A percentile compares a stretch with the other conserved stretches of the same genome.
phyloP scores from a whole-genome alignment of 2,329 filamentous ascomycete species.

The Aureobasidium vineae region DNA sequence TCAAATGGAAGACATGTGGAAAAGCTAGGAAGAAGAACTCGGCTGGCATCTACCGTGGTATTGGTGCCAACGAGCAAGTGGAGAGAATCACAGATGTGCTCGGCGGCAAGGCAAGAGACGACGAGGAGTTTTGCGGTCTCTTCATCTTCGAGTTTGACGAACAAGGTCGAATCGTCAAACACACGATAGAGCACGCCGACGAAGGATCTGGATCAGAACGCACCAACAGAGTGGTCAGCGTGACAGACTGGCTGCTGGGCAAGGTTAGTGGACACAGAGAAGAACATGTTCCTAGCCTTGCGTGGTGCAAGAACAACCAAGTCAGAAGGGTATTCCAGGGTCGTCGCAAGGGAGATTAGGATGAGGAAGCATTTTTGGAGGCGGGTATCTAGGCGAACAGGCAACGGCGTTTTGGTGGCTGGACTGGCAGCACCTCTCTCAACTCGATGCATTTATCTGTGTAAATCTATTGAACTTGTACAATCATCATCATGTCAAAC shows the following conservation, averaged over 20 bases:
- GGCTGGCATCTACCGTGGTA: slow-evolving; percentile 46
- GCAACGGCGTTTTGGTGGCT: slow-evolving; percentile 19
- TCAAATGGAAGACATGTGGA: slow-evolving; percentile 77
- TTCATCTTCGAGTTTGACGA: slow-evolving; percentile 96
- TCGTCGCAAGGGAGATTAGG: not conserved
- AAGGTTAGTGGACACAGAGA: slow-evolving; percentile 60
- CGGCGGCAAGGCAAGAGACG: slow-evolving; percentile 54
- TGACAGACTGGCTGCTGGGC: slow-evolving; percentile 93
- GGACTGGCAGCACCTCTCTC: slow-evolving; percentile 7
- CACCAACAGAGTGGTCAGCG: slow-evolving; percentile 78
- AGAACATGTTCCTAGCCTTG: slow-evolving; percentile 43
- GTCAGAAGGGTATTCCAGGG: slow-evolving; percentile 21
- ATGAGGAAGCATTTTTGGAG: slow-evolving; percentile 9
- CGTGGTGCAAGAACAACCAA: slow-evolving; percentile 38
- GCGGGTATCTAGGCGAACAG: slow-evolving; percentile 5
- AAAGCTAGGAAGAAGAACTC: slow-evolving; percentile 50
- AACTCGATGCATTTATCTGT: slow-evolving; percentile 6
- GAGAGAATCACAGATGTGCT: slow-evolving; percentile 58
- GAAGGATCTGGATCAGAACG: slow-evolving; percentile 79
- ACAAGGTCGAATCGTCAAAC: slow-evolving; percentile 76
- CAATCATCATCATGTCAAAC: not conserved
- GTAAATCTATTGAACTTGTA: not conserved
- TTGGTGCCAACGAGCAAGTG: slow-evolving; percentile 47
- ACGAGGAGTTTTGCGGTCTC: slow-evolving; percentile 80
- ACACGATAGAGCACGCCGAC: slow-evolving; percentile 92